A percentile compares a stretch with the other conserved stretches of the same genome.
Conservation (phyloP, 768 basidiomycete genomes). For the Russula compacta region DNA sequence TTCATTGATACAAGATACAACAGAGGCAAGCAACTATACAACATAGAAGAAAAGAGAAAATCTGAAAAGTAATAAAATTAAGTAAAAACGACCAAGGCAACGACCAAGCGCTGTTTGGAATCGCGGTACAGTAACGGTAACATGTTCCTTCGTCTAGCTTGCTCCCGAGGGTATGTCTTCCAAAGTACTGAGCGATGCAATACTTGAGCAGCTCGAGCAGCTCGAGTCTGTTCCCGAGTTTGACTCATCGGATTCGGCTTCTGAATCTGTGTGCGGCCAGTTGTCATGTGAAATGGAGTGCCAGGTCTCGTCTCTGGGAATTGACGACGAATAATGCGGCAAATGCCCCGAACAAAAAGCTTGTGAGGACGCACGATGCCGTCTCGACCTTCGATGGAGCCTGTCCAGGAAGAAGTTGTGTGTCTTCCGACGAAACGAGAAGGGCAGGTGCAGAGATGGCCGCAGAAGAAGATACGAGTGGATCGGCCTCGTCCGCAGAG, state of each 20-base stretch:
- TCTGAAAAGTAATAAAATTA: constrained; percentile 8
- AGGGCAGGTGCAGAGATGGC: constrained; percentile 9
- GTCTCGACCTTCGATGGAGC: constrained; percentile 23
- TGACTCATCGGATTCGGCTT: constrained; percentile 8
- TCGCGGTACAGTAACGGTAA: not conserved
- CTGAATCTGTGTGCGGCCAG: not conserved
- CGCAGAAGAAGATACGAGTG: not conserved
- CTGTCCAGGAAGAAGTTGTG: constrained; percentile 7
- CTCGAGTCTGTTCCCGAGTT: constrained; percentile 10
- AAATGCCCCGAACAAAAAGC: constrained; percentile 51
- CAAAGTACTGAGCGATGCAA: constrained; percentile 18
- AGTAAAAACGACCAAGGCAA: not conserved
- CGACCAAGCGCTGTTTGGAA: not conserved
- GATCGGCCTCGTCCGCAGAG: constrained; percentile 9
- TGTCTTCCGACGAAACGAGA: constrained; percentile 20
- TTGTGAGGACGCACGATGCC: constrained; percentile 44
- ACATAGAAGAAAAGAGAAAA: not conserved
- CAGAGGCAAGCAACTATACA: constrained; percentile 1
- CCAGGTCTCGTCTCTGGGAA: constrained; percentile 21
- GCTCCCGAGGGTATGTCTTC: constrained; percentile 5
- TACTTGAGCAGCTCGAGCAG: constrained; percentile 20
- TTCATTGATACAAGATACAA: constrained; percentile 10
- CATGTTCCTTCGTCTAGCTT: not conserved
- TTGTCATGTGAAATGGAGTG: constrained; percentile 18
- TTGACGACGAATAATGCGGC: constrained; percentile 33